A percentile compares a stretch with the other conserved stretches of the same genome.
These are phyloP conservation scores for Quercus bicolor DNA, from an alignment of 306 rosid species.

Conservation along the genomic window DNA sequence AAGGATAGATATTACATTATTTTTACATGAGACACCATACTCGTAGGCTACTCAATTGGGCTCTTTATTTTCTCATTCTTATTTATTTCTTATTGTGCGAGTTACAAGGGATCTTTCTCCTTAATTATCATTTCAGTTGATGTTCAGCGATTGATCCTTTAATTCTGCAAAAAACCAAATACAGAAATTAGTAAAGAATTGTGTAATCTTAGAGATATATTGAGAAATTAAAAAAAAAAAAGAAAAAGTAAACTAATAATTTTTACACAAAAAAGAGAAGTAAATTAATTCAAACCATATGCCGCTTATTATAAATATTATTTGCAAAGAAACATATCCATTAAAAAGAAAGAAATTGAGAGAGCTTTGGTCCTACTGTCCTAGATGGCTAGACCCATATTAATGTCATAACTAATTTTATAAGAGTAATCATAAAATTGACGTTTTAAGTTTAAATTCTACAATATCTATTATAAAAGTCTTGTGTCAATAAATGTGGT, in stretches of 20 bases:
- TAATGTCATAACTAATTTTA: too few relatives aligned
- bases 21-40: background rate
- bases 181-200: background rate
- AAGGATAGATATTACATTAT: background rate
- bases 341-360: too few relatives aligned
- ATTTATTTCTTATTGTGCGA: background rate
- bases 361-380: too few relatives aligned
- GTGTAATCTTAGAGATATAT: background rate
- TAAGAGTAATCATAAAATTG: too few relatives aligned
- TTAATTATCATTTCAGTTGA: background rate
- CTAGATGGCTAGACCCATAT: too few relatives aligned
- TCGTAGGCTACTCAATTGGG: background rate
- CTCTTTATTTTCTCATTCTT: background rate
- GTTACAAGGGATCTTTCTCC: background rate
- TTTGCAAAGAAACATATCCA: too few relatives aligned
- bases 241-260: too few relatives aligned
- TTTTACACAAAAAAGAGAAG: too few relatives aligned
- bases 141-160: background rate
- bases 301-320: too few relatives aligned
- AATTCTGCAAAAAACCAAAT: background rate
- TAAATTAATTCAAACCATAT: too few relatives aligned
- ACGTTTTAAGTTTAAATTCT: too few relatives aligned
- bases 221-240: too few relatives aligned
- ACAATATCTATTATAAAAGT: background rate
- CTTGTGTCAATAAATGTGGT: background rate